A percentile compares a stretch with the other conserved stretches of the same genome.
Evolutionary conservation across 805 yeast genomes (phyloP).

Genomic region (Jamesozyma jinghongensis): DNA sequence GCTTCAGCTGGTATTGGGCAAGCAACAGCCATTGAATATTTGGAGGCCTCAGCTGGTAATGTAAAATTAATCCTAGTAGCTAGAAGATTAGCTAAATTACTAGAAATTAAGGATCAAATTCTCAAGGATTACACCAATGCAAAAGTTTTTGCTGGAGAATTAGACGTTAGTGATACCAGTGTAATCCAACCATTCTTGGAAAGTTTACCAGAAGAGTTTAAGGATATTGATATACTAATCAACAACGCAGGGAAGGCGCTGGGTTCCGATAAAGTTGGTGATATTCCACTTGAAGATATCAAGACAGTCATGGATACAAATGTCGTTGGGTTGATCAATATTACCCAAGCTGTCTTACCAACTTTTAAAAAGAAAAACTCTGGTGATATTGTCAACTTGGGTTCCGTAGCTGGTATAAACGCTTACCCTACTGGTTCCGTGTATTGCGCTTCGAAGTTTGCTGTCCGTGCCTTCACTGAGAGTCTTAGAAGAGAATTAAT

Average conservation of each 20-base stretch:
- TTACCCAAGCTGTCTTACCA: conserved; percentile 73
- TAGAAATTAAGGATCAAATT: conserved; percentile 41
- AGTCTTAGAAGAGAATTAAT: conserved; percentile 68
- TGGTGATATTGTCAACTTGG: conserved; percentile 68
- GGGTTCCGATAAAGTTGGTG: conserved; percentile 72
- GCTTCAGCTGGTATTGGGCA: conserved; percentile 95
- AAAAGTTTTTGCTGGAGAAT: conserved; percentile 36
- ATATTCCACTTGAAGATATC: conserved; percentile 53
- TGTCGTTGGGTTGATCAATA: conserved; percentile 72
- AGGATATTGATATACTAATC: conserved; percentile 55
- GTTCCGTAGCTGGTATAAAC: conserved; percentile 73
- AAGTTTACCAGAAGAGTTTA: conserved; percentile 48
- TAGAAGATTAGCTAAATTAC: conserved; percentile 58
- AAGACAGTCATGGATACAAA: conserved; percentile 76
- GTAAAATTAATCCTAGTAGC: conserved; percentile 68
- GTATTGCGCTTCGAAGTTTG: conserved; percentile 69
- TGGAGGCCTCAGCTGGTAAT: conserved; percentile 63
- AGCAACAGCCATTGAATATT: conserved; percentile 83
- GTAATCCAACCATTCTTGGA: conserved; percentile 44
- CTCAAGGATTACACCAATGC: conserved; percentile 39
- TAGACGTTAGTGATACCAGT: conserved; percentile 51
- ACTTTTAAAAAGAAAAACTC: conserved; percentile 58
- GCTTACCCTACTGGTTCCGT: conserved; percentile 74
- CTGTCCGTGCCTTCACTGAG: conserved; percentile 61
- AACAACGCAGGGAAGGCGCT: conserved; percentile 76